Base-by-base conservation (phyloP, 805 yeast species). In the Cyberlindnera mycetangii region DNA sequence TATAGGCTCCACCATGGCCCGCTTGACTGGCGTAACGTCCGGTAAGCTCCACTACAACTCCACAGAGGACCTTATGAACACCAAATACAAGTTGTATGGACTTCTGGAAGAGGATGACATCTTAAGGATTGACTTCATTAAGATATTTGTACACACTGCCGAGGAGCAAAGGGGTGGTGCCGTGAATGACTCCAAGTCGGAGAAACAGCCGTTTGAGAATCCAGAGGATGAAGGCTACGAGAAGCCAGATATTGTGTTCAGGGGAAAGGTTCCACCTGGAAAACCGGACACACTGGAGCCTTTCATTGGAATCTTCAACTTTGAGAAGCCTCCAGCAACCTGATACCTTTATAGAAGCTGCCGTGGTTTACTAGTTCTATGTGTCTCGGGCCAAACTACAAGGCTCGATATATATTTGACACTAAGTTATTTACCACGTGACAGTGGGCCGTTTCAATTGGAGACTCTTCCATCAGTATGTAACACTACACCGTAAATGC, bases 1-100 rank as follows among this genome's bases (percentile, higher is more conserved):
- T 0, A 72, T 76, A 7, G 81, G 81, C 4, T 70, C 77, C 9
- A 75, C 80, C 15, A 74, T 76, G 79, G 80, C 79, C 7, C 61
- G 76, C 32, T 67, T 76, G n/a, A 74, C 79, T 0, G 81, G 81
- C 7, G 62, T 70, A 6, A 72, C 78, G 17, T 67, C 64, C 24
- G 81, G 81, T 1, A 61, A 61, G 41, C 64, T 76, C 7, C 76
- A 73, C 54, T 76, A 73, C 55, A 75, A 76, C 53, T 71, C 72
- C 47, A 52, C 70, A 28, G 69, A 69, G 31, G 79, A 75, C 52
- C 61, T 76, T 43, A 55, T 65, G 25, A 69, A 72, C 51, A 69
- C 69, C 43, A 74, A 75, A 49, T 76, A 72, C 56, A 75, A 76
- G 51, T 56, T 76, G 19, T 75, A 68, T 54, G 79, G 76, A 3